These are phyloP conservation scores for Apiotrichum veenhuisii DNA, from an alignment of 1,284 basidiomycete species.

Conservation along the genomic window DNA sequence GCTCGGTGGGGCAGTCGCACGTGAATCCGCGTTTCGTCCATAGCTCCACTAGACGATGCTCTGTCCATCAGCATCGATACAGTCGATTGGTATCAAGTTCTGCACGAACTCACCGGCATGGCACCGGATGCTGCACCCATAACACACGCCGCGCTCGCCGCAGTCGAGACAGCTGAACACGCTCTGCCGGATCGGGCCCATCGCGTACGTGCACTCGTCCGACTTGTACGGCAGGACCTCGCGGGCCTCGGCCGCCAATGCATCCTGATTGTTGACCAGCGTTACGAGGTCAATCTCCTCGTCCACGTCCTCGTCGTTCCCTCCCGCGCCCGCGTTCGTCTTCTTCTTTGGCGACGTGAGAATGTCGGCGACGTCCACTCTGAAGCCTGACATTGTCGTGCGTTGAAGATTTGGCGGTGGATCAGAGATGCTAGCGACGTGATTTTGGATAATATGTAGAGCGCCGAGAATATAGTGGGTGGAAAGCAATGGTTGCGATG, in stretches of 20 bases:
- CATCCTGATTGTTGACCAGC: constrained; percentile 38
- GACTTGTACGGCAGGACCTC: constrained; percentile 45
- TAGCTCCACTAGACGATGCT: constrained; percentile 47
- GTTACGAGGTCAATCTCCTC: constrained; percentile 40
- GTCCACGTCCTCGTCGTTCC: constrained; percentile 23
- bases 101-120: constrained; percentile 44
- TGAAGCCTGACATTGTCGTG: no score
- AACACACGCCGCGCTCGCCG: constrained; percentile 42
- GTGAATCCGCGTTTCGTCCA: constrained; percentile 44
- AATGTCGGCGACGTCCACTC: no score
- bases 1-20: constrained; percentile 49
- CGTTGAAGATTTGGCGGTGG: no score
- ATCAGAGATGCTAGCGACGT: no score
- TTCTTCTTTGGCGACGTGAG: no score
- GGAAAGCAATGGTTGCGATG: no score
- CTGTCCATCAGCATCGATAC: no score
- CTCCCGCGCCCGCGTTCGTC: no score
- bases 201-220: constrained; percentile 44
- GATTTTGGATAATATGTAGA: no score
- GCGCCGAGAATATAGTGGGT: no score
- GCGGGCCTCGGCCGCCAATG: constrained; percentile 40
- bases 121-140: constrained; percentile 49
- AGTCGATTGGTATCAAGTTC: no score
- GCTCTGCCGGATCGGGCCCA: constrained; percentile 41
- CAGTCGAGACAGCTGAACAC: constrained; percentile 47